Evolutionary conservation across 1,284 basidiomycete species (phyloP).

Genomic region (Inonotus hispidus): DNA sequence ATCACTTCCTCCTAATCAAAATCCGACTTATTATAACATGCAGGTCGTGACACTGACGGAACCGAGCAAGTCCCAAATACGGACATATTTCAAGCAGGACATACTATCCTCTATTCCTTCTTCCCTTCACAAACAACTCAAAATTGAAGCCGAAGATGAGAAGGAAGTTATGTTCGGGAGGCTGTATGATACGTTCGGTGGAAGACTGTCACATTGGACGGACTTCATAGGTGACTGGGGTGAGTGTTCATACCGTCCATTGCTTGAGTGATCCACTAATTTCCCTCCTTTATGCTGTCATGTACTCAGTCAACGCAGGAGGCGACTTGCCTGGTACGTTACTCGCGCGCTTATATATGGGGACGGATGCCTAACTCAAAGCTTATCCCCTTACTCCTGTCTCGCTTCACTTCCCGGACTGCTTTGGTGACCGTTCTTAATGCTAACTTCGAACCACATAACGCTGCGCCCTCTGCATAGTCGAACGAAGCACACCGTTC

Average conservation of each 20-base stretch:
- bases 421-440: background rate
- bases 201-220: conserved; percentile 75
- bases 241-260: conserved; percentile 20
- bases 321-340: conserved; percentile 31
- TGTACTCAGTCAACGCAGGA: conserved; percentile 28
- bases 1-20: background rate
- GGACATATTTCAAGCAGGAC: conserved; percentile 63
- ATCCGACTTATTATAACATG: background rate
- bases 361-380: background rate
- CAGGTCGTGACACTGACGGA: background rate
- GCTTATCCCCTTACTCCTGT: background rate
- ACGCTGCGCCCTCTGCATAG: conserved; percentile 29
- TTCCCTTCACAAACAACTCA: conserved; percentile 40
- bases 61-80: conserved; percentile 41
- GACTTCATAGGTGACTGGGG: conserved; percentile 73
- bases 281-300: background rate
- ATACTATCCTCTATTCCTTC: conserved; percentile 61
- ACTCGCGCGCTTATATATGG: background rate
- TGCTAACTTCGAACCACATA: background rate
- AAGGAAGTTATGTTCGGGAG: conserved; percentile 45
- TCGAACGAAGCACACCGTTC: conserved; percentile 70
- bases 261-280: too few species aligned
- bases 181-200: conserved; percentile 73
- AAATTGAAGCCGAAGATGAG: conserved; percentile 24
- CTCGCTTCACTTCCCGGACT: background rate